A percentile compares a stretch with the other conserved stretches of the same genome.
phyloP scores from a whole-genome alignment of 1,284 basidiomycete genomes.

The Golubevia pallescens region DNA sequence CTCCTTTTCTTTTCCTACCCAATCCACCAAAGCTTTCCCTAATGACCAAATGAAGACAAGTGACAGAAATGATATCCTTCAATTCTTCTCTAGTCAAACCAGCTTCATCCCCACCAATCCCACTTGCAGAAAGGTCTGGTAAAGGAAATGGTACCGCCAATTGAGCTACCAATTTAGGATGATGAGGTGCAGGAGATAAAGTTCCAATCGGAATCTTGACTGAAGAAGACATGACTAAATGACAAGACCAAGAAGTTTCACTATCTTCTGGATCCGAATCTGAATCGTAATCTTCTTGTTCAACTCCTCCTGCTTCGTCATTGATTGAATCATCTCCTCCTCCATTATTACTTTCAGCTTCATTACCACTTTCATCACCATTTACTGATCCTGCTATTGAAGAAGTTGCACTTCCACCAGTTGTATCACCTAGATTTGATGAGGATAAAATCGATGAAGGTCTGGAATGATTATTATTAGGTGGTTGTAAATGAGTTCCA shows the following conservation, averaged over 20 bases:
- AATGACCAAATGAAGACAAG: constrained; percentile 88
- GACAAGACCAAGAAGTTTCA: constrained; percentile 91
- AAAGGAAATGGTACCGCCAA: constrained; percentile 86
- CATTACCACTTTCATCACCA: no score
- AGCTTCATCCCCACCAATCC: constrained; percentile 38
- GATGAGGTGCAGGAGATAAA: constrained; percentile 89
- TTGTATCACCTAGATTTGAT: no score
- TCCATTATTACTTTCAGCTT: no score
- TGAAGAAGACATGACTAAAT: constrained; percentile 62
- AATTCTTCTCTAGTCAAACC: constrained; percentile 81
- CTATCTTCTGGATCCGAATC: constrained; percentile 91
- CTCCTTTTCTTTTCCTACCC: constrained; percentile 72
- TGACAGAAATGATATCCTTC: constrained; percentile 88
- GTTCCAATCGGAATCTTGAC: constrained; percentile 70
- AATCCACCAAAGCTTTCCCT: constrained; percentile 89
- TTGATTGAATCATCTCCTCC: neutral
- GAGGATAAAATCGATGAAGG: no score
- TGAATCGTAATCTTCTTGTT: constrained; percentile 34
- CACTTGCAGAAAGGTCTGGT: constrained; percentile 44
- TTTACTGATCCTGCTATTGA: no score
- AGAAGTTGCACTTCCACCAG: no score
- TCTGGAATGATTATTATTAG: no score
- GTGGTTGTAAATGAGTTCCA: no score
- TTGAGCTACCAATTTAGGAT: constrained; percentile 90
- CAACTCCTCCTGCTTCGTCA: constrained; percentile 9